Evolutionary conservation across 495 filamentous ascomycete species (phyloP).

Genomic region (Pseudoneurospora amorphoporcata): DNA sequence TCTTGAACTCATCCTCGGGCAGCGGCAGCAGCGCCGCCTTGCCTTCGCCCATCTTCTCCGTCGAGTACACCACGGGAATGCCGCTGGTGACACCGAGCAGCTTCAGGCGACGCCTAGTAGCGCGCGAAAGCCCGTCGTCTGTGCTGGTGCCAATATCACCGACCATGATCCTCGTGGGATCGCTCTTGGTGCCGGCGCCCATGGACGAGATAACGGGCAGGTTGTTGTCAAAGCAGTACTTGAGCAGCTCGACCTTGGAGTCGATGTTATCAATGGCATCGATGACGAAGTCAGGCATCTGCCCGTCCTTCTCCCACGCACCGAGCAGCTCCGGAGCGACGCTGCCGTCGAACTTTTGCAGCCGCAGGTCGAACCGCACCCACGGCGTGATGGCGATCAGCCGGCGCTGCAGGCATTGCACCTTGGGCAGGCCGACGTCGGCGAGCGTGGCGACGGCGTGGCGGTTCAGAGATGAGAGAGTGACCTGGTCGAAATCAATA

Average conservation of each 20-base stretch:
- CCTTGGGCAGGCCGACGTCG: slow-evolving; percentile 93
- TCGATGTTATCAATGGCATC: slow-evolving; percentile 99
- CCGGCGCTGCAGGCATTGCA: slow-evolving; percentile 65
- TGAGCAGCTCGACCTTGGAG: slow-evolving; percentile 84
- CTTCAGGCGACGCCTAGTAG: slow-evolving; percentile 70
- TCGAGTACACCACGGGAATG: slow-evolving; percentile 87
- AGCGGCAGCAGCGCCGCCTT: slow-evolving; percentile 85
- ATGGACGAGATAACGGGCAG: slow-evolving; percentile 86
- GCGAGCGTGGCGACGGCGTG: slow-evolving; percentile 90
- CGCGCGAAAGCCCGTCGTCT: slow-evolving; percentile 82
- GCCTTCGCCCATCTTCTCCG: slow-evolving; percentile 80
- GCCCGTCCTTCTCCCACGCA: slow-evolving; percentile 47
- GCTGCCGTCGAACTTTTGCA: slow-evolving; percentile 67
- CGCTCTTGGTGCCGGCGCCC: slow-evolving; percentile 95
- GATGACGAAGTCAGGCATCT: slow-evolving; percentile 73
- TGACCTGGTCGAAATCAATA: slow-evolving; percentile 97
- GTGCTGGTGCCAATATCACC: slow-evolving; percentile 84
- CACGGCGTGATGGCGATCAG: slow-evolving; percentile 83
- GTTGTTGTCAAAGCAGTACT: slow-evolving; percentile 69
- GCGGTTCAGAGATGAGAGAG: slow-evolving; percentile 82
- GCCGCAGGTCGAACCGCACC: slow-evolving; percentile 78
- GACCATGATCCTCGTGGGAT: slow-evolving; percentile 84
- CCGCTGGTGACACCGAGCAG: slow-evolving; percentile 70
- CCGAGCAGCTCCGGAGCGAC: slow-evolving; percentile 55
- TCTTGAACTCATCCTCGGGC: slow-evolving; percentile 76